phyloP scores from a whole-genome alignment of 768 basidiomycete genomes.

The Hemileccinum rubropunctum region DNA sequence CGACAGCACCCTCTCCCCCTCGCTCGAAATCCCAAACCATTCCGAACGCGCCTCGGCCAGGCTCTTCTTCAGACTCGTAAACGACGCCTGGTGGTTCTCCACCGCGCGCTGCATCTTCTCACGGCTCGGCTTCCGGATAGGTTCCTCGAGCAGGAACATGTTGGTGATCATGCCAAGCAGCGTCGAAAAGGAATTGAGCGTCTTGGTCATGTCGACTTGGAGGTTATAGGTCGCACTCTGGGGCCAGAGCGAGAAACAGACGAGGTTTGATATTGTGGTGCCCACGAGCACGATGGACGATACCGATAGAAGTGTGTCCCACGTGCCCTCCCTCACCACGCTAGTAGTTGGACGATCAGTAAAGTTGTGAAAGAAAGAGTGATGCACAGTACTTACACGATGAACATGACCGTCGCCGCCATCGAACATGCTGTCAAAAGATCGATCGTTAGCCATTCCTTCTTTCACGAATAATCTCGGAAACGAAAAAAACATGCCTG shows the following conservation, averaged over 20 bases:
- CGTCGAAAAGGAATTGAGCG: slow-evolving; percentile 85
- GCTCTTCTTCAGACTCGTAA: slow-evolving; percentile 85
- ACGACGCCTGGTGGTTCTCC: slow-evolving; percentile 82
- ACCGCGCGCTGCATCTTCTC: slow-evolving; percentile 77
- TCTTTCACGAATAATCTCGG: not conserved
- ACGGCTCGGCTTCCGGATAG: slow-evolving; percentile 51
- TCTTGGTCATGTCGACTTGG: slow-evolving; percentile 80
- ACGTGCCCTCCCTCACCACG: slow-evolving; percentile 86
- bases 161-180: slow-evolving; percentile 77
- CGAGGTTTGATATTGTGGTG: slow-evolving; percentile 71
- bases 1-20: slow-evolving; percentile 24
- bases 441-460: not conserved
- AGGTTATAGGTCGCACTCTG: slow-evolving; percentile 81
- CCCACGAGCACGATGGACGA: slow-evolving; percentile 78
- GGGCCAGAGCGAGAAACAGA: slow-evolving; percentile 84
- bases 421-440: slow-evolving; percentile 67
- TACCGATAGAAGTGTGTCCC: slow-evolving; percentile 69
- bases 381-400: slow-evolving; percentile 54
- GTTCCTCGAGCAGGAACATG: slow-evolving; percentile 81
- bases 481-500: slow-evolving; percentile 46
- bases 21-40: slow-evolving; percentile 43
- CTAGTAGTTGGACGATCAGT: slow-evolving; percentile 34
- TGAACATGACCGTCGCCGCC: slow-evolving; percentile 79
- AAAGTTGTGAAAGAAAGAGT: not conserved
- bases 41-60: slow-evolving; percentile 87